Evolutionary conservation across 129 eudicot genomes (phyloP).

Genomic region (Chrysanthemum makinoi): DNA sequence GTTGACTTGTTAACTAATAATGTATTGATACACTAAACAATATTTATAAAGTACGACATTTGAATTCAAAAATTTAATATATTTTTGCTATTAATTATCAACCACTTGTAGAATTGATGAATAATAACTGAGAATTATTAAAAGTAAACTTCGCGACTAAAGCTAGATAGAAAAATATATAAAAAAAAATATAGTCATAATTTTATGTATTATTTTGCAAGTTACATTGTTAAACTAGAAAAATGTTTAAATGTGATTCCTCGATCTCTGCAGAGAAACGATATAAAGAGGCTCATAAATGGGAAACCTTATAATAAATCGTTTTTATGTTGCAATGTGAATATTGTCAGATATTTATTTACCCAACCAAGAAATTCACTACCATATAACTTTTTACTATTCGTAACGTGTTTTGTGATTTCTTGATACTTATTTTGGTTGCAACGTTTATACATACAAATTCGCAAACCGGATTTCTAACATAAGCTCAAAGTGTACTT

Average conservation of each 20-base stretch:
- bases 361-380: neutral
- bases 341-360: constrained; percentile 28
- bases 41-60: neutral
- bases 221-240: neutral
- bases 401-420: neutral
- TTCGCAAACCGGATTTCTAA: no score
- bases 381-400: neutral
- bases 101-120: no score
- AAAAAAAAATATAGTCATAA: neutral
- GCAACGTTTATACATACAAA: no score
- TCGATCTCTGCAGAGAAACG: neutral
- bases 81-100: no score
- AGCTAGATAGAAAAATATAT: no score
- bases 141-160: no score
- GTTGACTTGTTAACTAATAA: no score
- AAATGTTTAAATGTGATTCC: neutral
- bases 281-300: constrained; percentile 18
- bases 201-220: neutral
- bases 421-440: no score
- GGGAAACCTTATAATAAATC: constrained; percentile 12
- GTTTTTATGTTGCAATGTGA: constrained; percentile 29
- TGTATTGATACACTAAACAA: no score
- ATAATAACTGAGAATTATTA: no score
- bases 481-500: no score
- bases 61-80: neutral